phyloP scores from a whole-genome alignment of 2,329 filamentous ascomycete species.

The Penicillium aurantiogriseum region DNA sequence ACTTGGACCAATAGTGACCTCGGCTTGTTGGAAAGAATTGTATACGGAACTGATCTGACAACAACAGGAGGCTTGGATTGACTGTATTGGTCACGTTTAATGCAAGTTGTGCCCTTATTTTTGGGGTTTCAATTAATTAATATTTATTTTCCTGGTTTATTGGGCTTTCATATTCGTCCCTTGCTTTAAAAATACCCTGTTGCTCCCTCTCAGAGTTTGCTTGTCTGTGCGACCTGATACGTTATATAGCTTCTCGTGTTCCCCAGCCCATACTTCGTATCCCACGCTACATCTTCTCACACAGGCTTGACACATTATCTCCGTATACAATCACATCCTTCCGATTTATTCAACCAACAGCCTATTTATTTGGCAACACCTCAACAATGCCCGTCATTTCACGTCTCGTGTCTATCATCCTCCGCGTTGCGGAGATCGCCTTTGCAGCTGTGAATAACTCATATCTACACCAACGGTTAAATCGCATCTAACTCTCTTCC shows the following conservation, averaged over 20 bases:
- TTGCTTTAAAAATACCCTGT: slow-evolving; percentile 17
- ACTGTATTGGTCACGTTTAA: slow-evolving; percentile 10
- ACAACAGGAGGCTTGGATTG: slow-evolving; percentile 8
- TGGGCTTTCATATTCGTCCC: slow-evolving; percentile 6
- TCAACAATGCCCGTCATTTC: slow-evolving; percentile 51
- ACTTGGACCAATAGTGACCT: slow-evolving; percentile 5
- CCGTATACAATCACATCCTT: neutral
- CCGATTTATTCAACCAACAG: neutral
- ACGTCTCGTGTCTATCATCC: slow-evolving; percentile 56
- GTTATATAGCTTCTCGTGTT: slow-evolving; percentile 17
- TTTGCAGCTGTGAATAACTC: slow-evolving; percentile 62
- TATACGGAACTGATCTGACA: slow-evolving; percentile 14
- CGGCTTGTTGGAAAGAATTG: neutral
- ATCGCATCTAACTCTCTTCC: slow-evolving; percentile 14
- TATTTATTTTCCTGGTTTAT: neutral
- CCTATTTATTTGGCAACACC: neutral
- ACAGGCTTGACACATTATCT: neutral
- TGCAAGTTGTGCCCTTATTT: neutral
- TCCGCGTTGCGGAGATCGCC: slow-evolving; percentile 63
- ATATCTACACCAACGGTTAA: neutral
- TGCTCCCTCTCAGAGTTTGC: slow-evolving; percentile 12
- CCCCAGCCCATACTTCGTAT: slow-evolving; percentile 1
- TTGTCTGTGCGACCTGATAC: slow-evolving; percentile 15
- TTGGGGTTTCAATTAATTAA: neutral
- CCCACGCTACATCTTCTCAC: neutral